Conservation (phyloP, 441 rosid species). For the Dalechampia spathulata region DNA sequence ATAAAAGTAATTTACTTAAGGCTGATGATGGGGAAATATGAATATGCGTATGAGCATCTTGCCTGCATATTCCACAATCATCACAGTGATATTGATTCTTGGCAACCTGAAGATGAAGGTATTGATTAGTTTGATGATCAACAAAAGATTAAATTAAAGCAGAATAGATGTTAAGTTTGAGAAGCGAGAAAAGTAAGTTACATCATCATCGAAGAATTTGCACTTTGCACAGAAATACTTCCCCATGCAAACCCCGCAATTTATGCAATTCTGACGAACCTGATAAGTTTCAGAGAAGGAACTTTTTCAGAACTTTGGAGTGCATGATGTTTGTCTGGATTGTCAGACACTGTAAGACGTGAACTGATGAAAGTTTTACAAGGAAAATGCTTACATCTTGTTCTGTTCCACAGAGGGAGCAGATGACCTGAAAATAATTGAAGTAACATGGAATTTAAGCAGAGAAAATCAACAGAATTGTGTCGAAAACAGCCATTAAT, state of each 20-base stretch:
- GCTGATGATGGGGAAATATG: too few species aligned
- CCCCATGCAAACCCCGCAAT: conserved; percentile 76
- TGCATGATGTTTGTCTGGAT: too few species aligned
- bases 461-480: not conserved
- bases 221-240: conserved; percentile 65
- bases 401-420: conserved; percentile 63
- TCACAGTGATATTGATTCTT: conserved; percentile 64
- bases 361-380: not conserved
- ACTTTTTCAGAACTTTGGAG: too few species aligned
- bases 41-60: not conserved
- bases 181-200: conserved; percentile 15
- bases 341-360: not conserved
- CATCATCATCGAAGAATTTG: conserved; percentile 80
- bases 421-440: conserved; percentile 52
- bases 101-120: conserved; percentile 39
- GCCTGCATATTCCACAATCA: conserved; percentile 74
- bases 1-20: not conserved
- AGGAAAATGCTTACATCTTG: conserved; percentile 53
- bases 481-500: too few species aligned
- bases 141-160: not conserved
- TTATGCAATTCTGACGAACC: conserved; percentile 60
- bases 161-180: not conserved
- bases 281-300: conserved; percentile 21
- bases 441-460: not conserved
- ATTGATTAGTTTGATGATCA: conserved; percentile 4